Percentiles rank a stretch among this genome's conserved stretches.
Conservation (phyloP, 768 basidiomycete genomes). For the Hydnum rufescens region DNA sequence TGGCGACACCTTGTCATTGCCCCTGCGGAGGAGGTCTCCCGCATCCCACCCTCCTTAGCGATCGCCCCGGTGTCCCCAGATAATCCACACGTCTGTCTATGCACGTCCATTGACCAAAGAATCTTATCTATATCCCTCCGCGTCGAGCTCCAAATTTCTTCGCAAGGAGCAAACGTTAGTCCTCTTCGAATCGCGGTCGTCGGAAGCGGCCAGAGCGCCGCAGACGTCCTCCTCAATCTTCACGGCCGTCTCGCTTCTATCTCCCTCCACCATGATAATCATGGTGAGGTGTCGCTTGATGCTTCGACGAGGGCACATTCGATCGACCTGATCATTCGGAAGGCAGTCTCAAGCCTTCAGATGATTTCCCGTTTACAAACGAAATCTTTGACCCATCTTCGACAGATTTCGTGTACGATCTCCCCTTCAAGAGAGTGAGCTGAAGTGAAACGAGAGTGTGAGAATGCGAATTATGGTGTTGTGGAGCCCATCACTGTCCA, state of each 20-base stretch:
- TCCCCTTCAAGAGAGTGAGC: conserved; percentile 21
- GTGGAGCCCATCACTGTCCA: conserved; percentile 31
- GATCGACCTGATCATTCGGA: conserved; percentile 32
- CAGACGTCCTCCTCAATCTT: conserved; percentile 19
- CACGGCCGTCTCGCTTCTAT: conserved; percentile 19
- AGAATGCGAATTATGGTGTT: conserved; percentile 33
- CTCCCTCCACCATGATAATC: conserved; percentile 15
- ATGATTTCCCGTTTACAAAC: conserved; percentile 34
- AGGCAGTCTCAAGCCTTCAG: conserved; percentile 30
- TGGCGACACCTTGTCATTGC: too few relatives aligned
- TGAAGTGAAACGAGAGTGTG: conserved; percentile 25
- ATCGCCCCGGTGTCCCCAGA: too few relatives aligned
- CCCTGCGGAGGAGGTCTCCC: too few relatives aligned
- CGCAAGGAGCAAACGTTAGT: too few relatives aligned
- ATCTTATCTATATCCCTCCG: too few relatives aligned
- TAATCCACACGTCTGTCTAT: too few relatives aligned
- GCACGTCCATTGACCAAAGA: too few relatives aligned
- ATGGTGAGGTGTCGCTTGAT: neutral
- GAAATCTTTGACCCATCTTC: conserved; percentile 33
- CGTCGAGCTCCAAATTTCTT: too few relatives aligned
- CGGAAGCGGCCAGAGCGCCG: neutral
- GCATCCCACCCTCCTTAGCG: too few relatives aligned
- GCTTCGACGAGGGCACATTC: conserved; percentile 10
- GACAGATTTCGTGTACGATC: conserved; percentile 23
- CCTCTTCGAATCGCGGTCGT: neutral